Percentiles rank a stretch among this genome's conserved stretches.
These are phyloP conservation scores for Sungouiozyma ichnusensis DNA, from an alignment of 805 yeast genomes.

Conservation along the genomic window DNA sequence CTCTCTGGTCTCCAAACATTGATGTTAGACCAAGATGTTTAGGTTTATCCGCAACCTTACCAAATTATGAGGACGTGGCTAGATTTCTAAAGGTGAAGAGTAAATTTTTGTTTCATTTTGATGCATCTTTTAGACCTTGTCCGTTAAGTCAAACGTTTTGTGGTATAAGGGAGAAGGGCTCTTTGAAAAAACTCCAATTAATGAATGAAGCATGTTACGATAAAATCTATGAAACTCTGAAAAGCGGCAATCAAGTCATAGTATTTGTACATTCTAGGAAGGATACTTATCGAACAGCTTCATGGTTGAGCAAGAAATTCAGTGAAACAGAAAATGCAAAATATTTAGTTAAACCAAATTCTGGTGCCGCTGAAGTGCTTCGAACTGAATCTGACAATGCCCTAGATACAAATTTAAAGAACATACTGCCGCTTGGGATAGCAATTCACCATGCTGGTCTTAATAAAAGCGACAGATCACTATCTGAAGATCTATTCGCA, in stretches of 20 bases:
- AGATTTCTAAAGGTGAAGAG: conserved; percentile 59
- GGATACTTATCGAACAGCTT: conserved; percentile 80
- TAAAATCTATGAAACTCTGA: conserved; percentile 52
- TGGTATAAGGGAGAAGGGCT: conserved; percentile 76
- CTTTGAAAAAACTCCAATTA: conserved; percentile 66
- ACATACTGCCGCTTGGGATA: conserved; percentile 58
- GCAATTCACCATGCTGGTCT: conserved; percentile 93
- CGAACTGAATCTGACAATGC: conserved; percentile 50
- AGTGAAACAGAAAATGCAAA: conserved; percentile 43
- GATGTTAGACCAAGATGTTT: conserved; percentile 54
- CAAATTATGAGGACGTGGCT: conserved; percentile 83
- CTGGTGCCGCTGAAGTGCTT: conserved; percentile 54
- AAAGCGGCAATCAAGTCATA: conserved; percentile 66
- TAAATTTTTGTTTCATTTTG: conserved; percentile 68
- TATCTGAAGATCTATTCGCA: conserved; percentile 79
- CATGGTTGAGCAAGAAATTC: conserved; percentile 54
- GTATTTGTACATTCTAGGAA: conserved; percentile 91
- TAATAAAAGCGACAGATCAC: conserved; percentile 56
- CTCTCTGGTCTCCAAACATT: conserved; percentile 35
- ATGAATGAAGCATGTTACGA: conserved; percentile 89
- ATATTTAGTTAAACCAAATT: conserved; percentile 34
- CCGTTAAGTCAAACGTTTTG: conserved; percentile 82
- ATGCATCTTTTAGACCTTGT: conserved; percentile 78
- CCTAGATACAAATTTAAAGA: conserved; percentile 43
- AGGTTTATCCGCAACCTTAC: conserved; percentile 88